Conservation (phyloP, 305 asterid genomes). For the Fraxinus ornus region DNA sequence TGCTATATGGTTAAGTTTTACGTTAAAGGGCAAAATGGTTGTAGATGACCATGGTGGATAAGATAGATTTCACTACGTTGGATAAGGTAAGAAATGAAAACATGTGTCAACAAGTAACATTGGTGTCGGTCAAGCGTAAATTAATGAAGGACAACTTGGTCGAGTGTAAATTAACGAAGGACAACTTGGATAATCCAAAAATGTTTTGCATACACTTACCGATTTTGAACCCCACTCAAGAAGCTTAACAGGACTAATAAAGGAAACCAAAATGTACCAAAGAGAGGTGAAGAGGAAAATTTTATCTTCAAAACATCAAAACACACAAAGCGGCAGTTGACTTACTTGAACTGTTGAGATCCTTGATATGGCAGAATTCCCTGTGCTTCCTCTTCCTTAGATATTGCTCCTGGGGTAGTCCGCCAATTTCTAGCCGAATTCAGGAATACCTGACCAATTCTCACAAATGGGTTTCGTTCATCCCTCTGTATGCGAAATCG, state of each 20-base stretch:
- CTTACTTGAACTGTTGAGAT: constrained; percentile 18
- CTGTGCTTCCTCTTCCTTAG: constrained; percentile 19
- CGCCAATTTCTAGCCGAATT: constrained; percentile 14
- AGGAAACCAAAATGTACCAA: background rate
- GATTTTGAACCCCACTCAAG: background rate
- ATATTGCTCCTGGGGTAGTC: background rate
- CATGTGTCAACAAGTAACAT: background rate
- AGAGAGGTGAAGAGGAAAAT: background rate
- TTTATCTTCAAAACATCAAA: background rate
- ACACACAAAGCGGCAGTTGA: background rate
- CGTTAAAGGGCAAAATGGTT: background rate
- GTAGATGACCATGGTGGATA: background rate
- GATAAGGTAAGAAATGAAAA: background rate
- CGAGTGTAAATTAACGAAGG: too few species aligned
- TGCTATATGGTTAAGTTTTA: background rate
- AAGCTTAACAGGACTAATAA: background rate
- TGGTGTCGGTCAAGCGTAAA: background rate
- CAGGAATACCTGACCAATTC: constrained; percentile 18
- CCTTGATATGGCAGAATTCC: background rate
- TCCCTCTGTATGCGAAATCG: constrained; percentile 10
- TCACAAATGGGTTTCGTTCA: constrained; percentile 16
- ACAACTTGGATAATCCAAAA: background rate
- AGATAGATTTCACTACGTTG: background rate
- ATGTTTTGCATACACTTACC: background rate
- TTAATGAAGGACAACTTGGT: background rate